Evolutionary conservation across 257 asterid genomes (phyloP).

Genomic region (Euphrasia confusa): DNA sequence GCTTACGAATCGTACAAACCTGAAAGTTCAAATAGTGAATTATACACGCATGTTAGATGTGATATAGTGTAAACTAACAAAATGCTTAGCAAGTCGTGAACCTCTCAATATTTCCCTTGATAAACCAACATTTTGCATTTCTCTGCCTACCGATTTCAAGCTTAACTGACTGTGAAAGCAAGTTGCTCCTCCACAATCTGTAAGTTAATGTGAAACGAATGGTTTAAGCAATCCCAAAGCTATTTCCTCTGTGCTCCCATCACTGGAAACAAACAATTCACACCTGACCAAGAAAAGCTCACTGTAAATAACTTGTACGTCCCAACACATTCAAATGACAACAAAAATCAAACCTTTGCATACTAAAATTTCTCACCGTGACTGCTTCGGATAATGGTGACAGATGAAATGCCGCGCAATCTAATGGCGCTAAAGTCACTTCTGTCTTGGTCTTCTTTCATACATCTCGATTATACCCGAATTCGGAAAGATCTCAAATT

Average conservation of each 20-base stretch:
- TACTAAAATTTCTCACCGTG: constrained; percentile 44
- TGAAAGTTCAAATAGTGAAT: constrained; percentile 29
- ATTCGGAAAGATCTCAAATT: constrained; percentile 24
- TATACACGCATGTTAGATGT: constrained; percentile 5
- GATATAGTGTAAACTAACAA: neutral
- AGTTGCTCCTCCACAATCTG: constrained; percentile 73
- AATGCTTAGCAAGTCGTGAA: constrained; percentile 21
- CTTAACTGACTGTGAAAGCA: constrained; percentile 60
- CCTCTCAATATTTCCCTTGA: constrained; percentile 94
- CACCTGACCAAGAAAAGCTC: constrained; percentile 53
- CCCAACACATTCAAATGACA: constrained; percentile 9
- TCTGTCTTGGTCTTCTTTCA: constrained; percentile 32
- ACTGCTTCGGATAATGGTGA: constrained; percentile 49
- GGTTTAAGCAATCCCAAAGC: constrained; percentile 96
- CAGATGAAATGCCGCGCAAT: constrained; percentile 80
- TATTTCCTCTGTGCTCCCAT: constrained; percentile 73
- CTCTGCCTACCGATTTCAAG: constrained; percentile 58
- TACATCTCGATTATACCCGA: constrained; percentile 9
- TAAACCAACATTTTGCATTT: constrained; percentile 70
- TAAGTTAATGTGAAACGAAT: constrained; percentile 57
- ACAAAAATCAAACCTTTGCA: constrained; percentile 10
- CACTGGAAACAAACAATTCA: constrained; percentile 74
- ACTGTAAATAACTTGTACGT: constrained; percentile 20
- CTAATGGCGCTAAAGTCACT: constrained; percentile 38
- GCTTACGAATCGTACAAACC: constrained; percentile 91